Percentiles rank a stretch among this genome's conserved stretches.
Conservation (phyloP, 208 protist genomes). For the Trypanosoma rangeli region DNA sequence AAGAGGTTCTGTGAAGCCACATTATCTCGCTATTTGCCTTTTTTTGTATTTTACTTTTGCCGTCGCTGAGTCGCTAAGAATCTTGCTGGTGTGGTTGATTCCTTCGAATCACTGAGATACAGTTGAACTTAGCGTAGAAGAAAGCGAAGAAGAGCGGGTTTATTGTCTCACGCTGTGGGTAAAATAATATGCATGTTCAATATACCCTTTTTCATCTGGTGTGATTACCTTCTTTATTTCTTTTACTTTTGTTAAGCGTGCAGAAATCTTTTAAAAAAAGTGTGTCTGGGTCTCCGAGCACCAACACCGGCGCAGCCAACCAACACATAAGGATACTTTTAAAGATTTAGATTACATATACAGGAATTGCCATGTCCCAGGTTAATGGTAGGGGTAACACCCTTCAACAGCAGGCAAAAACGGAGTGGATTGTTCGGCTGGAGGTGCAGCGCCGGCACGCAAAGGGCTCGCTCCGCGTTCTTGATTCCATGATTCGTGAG, state of each 20-base stretch:
- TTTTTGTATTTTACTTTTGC: slow-evolving; percentile 25
- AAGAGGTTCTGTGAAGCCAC: background rate
- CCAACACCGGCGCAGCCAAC: background rate
- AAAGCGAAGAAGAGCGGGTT: background rate
- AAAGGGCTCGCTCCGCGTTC: slow-evolving; percentile 66
- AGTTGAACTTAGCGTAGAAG: background rate
- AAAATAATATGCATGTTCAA: background rate
- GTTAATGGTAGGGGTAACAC: slow-evolving; percentile 30
- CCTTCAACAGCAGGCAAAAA: slow-evolving; percentile 64
- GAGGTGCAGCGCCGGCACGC: slow-evolving; percentile 78
- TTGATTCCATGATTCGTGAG: slow-evolving; percentile 63
- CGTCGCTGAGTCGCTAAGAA: background rate
- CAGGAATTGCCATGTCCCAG: slow-evolving; percentile 29
- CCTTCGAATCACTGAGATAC: background rate
- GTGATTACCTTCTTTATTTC: background rate
- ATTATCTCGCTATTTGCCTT: slow-evolving; percentile 9
- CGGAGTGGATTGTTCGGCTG: slow-evolving; percentile 78
- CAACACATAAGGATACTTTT: background rate
- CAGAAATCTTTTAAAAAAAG: background rate
- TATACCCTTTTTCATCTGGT: background rate
- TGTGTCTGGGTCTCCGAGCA: background rate
- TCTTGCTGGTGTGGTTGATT: background rate
- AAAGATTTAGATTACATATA: background rate
- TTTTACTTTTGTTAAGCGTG: background rate
- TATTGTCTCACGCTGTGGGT: background rate